phyloP scores from a whole-genome alignment of 2,329 filamentous ascomycete species.

The Botrytis fabae region DNA sequence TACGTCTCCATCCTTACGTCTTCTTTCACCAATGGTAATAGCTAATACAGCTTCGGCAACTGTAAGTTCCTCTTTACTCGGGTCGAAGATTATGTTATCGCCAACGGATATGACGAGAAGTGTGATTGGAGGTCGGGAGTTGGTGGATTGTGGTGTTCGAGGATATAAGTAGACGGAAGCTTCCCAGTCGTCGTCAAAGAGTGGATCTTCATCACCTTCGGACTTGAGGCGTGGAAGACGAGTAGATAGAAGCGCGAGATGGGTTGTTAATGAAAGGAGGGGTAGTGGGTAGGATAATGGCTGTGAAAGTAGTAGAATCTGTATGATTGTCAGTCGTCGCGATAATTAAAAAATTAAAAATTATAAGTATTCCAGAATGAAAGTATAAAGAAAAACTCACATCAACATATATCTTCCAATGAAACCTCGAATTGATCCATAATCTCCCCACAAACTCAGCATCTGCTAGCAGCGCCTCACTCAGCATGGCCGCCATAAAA shows the following conservation, averaged over 20 bases:
- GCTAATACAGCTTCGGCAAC: conserved; percentile 89
- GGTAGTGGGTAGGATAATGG: conserved; percentile 91
- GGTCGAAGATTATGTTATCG: conserved; percentile 91
- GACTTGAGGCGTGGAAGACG: conserved; percentile 83
- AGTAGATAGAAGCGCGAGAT: conserved; percentile 87
- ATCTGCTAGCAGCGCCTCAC: conserved; percentile 78
- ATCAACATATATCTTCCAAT: conserved; percentile 96
- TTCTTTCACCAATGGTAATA: conserved; percentile 67
- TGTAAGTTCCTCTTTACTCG: conserved; percentile 84
- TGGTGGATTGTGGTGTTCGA: conserved; percentile 31
- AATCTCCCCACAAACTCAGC: conserved; percentile 69
- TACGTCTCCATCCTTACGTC: conserved; percentile 40
- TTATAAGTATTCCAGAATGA: neutral
- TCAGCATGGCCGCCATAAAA: conserved; percentile 84
- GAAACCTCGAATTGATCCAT: conserved; percentile 86
- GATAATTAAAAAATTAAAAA: neutral
- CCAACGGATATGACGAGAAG: conserved; percentile 86
- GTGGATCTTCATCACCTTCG: conserved; percentile 89
- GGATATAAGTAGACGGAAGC: conserved; percentile 74
- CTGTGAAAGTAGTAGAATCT: conserved; percentile 92
- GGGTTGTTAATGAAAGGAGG: conserved; percentile 86
- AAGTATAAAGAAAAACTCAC: conserved; percentile 47
- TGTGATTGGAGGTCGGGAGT: conserved; percentile 75
- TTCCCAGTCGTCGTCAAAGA: conserved; percentile 98
- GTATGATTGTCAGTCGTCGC: conserved; percentile 19